Conservation (phyloP, 2,329 filamentous ascomycete genomes). For the Paraphaeosphaeria minitans region DNA sequence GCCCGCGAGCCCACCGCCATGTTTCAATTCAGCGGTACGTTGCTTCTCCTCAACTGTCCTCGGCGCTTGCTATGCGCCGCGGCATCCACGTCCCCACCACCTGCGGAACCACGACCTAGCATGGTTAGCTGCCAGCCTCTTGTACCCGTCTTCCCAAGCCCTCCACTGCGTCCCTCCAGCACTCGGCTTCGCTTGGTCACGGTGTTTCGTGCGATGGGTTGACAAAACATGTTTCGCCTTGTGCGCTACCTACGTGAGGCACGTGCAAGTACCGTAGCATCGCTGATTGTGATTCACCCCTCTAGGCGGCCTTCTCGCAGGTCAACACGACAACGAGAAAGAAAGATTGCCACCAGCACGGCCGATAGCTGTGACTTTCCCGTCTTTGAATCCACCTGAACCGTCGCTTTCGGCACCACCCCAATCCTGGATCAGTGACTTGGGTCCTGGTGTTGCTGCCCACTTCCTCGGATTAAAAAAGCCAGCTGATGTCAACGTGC, state of each 20-base stretch:
- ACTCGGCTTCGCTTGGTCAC: constrained; percentile 13
- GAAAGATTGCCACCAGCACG: constrained; percentile 55
- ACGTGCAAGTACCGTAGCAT: constrained; percentile 31
- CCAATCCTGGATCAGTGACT: constrained; percentile 41
- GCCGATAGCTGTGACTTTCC: constrained; percentile 59
- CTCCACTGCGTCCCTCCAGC: not conserved
- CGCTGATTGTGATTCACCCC: constrained; percentile 33
- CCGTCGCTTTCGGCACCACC: constrained; percentile 31
- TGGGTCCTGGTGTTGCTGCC: constrained; percentile 48
- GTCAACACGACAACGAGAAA: constrained; percentile 46
- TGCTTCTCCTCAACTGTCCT: constrained; percentile 2
- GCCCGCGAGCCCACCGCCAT: constrained; percentile 24
- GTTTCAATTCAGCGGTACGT: constrained; percentile 48
- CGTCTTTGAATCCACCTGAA: constrained; percentile 49
- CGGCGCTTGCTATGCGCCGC: constrained; percentile 6
- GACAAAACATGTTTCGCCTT: constrained; percentile 37
- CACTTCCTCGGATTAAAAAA: constrained; percentile 52
- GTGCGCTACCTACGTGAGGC: constrained; percentile 20
- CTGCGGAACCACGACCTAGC: constrained; percentile 16
- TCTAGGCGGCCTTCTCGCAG: constrained; percentile 45
- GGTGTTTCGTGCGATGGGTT: constrained; percentile 24
- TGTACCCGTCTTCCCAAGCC: not conserved
- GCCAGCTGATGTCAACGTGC: constrained; percentile 48
- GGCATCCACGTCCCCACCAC: constrained; percentile 4
- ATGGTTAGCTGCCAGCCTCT: constrained; percentile 10